Evolutionary conservation across 2,329 filamentous ascomycete species (phyloP), one percentile per base, ranked within the genome.

Genomic region (Botrytis deweyae): DNA sequence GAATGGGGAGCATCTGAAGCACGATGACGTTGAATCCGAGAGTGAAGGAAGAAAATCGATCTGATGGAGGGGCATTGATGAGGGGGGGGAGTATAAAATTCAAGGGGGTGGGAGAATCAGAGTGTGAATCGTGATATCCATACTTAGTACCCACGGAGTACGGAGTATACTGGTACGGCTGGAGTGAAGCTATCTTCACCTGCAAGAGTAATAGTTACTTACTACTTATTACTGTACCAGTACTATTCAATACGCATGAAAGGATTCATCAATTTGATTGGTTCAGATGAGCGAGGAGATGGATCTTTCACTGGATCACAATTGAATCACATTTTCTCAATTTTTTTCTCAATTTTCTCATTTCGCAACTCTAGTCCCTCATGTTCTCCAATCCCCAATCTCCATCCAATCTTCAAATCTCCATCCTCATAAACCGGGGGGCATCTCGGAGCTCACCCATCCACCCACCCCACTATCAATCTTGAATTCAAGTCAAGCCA

Each of bases 11-110:
- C 7, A 52, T 67, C 18, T 67, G 22, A 59, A 66, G 52, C 59
- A 62, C n/a, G 38, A 70, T 70, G 67, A 70, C 67, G 52, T 70
- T 68, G 29, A 18, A 9, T n/a, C 12, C 1, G 25, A 33, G 25
- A 22, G 16, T 22, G 40, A 42, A n/a, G 40, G 25, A 29, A 20
- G 38, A 52, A 46, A 67, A 10, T 49, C 33, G 25, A 52, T 36
- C 49, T 40, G 20, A 29, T 67, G 22, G 65, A 67, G 65, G 65
- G 65, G 65, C 46, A 52, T 18, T 36, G 36, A 36, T 66, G 29
- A 64, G 14, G 25, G 61, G 25, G 14, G 14, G 12, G 7, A 4
- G 10, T 4, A 18, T 42, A 5, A 14, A 42, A 18, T 42, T 42
- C 4, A 1, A 4, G 4, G 42, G 42, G 42, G 42, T 44, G 42